Evolutionary conservation across 2,329 filamentous ascomycete genomes (phyloP).

Genomic region (Colletotrichum orchidophilum): DNA sequence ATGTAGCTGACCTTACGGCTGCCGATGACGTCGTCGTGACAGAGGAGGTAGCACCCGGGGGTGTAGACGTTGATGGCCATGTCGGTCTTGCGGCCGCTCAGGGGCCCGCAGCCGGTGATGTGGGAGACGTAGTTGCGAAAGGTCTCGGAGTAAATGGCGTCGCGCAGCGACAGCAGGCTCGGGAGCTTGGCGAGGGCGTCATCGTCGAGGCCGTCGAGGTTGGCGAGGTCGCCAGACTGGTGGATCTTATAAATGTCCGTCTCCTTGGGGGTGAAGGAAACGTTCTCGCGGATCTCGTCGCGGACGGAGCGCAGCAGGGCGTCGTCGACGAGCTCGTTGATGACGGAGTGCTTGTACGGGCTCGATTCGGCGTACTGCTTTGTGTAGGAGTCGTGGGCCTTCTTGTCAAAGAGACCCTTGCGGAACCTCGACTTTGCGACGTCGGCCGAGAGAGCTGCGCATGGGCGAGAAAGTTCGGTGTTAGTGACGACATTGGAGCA

Average conservation of each 20-base stretch:
- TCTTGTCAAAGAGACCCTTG: constrained; percentile 70
- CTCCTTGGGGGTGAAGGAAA: constrained; percentile 97
- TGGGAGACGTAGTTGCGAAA: constrained; percentile 90
- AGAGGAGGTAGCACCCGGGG: constrained; percentile 92
- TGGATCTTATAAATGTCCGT: constrained; percentile 99
- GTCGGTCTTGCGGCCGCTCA: constrained; percentile 95
- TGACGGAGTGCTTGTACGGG: constrained; percentile 93
- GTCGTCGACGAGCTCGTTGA: constrained; percentile 82
- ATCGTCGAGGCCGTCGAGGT: constrained; percentile 92
- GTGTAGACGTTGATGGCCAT: constrained; percentile 99
- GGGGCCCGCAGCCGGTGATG: constrained; percentile 84
- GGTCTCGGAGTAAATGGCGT: constrained; percentile 89
- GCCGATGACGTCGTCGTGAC: constrained; percentile 99
- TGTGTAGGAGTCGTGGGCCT: constrained; percentile 68
- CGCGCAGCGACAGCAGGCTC: constrained; percentile 89
- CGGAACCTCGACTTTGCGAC: constrained; percentile 70
- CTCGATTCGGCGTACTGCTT: constrained; percentile 69
- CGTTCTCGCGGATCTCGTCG: constrained; percentile 86
- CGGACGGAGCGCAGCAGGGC: constrained; percentile 86
- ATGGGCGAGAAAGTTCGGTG: constrained; percentile 2
- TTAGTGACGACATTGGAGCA: constrained; percentile 21
- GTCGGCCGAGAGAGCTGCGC: constrained; percentile 55
- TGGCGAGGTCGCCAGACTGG: constrained; percentile 96
- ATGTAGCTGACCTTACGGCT: constrained; percentile 96
- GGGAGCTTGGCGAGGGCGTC: constrained; percentile 86